Evolutionary conservation across 2,329 filamentous ascomycete genomes (phyloP).

Genomic region (Kalaharituber pfeilii): DNA sequence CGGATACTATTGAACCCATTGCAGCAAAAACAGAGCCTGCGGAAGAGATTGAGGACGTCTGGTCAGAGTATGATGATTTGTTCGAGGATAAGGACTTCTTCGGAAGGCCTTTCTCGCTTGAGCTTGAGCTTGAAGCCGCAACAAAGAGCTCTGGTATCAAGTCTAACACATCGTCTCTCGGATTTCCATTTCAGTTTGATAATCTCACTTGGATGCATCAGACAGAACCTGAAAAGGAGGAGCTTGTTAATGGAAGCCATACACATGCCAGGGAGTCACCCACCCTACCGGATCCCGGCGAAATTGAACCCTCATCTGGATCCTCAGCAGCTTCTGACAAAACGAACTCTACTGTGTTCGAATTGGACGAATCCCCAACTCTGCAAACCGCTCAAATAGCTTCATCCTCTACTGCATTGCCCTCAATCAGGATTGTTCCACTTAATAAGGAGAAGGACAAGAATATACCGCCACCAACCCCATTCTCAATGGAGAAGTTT

Average conservation of each 20-base stretch:
- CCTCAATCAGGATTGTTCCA: not conserved
- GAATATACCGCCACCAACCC: constrained; percentile 5
- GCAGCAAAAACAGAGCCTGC: not conserved
- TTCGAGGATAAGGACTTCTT: constrained; percentile 13
- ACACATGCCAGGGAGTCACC: constrained; percentile 4
- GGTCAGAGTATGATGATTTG: constrained; percentile 16
- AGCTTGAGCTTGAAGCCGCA: not conserved
- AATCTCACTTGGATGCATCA: constrained; percentile 11
- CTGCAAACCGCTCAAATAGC: constrained; percentile 10
- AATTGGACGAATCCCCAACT: constrained; percentile 9
- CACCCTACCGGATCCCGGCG: not conserved
- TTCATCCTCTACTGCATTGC: constrained; percentile 6
- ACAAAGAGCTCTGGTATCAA: not conserved
- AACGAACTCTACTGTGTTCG: not conserved
- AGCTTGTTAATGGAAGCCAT: not conserved
- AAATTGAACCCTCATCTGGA: not conserved
- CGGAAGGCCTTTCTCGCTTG: constrained; percentile 3
- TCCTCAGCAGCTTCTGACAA: not conserved
- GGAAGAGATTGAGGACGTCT: constrained; percentile 12
- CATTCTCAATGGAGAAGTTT: constrained; percentile 15
- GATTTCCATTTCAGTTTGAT: constrained; percentile 18
- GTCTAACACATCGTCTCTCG: constrained; percentile 18
- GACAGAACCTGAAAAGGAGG: constrained; percentile 10
- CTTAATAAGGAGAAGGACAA: constrained; percentile 1
- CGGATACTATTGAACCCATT: not conserved